A percentile compares a stretch with the other conserved stretches of the same genome.
These are phyloP conservation scores for Acephala macrosclerotiorum DNA, from an alignment of 2,329 filamentous ascomycete genomes.

Conservation along the genomic window DNA sequence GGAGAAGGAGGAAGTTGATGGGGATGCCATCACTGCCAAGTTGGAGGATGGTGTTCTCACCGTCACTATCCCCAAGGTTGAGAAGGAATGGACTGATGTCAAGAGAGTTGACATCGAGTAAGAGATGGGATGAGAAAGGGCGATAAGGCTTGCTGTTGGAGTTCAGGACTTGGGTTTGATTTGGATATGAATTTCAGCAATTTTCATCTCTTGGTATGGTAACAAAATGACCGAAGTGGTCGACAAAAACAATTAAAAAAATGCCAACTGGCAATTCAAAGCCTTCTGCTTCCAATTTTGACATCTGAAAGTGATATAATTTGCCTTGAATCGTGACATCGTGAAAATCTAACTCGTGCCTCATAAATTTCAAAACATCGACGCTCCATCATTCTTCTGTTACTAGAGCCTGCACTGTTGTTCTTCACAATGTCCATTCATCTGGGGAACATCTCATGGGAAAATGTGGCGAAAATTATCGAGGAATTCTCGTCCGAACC, in stretches of 20 bases:
- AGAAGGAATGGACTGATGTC: conserved; percentile 70
- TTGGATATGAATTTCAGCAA: conserved; percentile 16
- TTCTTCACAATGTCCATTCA: neutral
- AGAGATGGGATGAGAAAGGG: neutral
- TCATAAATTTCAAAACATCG: too few relatives aligned
- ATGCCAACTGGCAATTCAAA: conserved; percentile 37
- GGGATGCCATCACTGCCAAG: conserved; percentile 73
- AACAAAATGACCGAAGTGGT: conserved; percentile 24
- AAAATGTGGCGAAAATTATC: too few relatives aligned
- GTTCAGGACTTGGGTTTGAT: conserved; percentile 19
- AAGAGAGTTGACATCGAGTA: conserved; percentile 64
- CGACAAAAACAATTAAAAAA: conserved; percentile 32
- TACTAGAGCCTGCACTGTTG: too few relatives aligned
- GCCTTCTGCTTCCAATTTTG: conserved; percentile 2
- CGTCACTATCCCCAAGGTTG: conserved; percentile 78
- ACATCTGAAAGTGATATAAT: conserved; percentile 1
- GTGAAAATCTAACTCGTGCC: neutral
- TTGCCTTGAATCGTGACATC: neutral
- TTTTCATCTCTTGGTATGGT: conserved; percentile 25
- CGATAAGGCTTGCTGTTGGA: neutral
- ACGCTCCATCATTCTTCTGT: too few relatives aligned
- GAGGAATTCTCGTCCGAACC: too few relatives aligned
- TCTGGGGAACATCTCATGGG: too few relatives aligned
- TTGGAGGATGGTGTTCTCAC: conserved; percentile 80
- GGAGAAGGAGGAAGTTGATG: conserved; percentile 69